A percentile compares a stretch with the other conserved stretches of the same genome.
phyloP scores from a whole-genome alignment of 768 basidiomycete genomes.

The Leccinum subtestaceum region DNA sequence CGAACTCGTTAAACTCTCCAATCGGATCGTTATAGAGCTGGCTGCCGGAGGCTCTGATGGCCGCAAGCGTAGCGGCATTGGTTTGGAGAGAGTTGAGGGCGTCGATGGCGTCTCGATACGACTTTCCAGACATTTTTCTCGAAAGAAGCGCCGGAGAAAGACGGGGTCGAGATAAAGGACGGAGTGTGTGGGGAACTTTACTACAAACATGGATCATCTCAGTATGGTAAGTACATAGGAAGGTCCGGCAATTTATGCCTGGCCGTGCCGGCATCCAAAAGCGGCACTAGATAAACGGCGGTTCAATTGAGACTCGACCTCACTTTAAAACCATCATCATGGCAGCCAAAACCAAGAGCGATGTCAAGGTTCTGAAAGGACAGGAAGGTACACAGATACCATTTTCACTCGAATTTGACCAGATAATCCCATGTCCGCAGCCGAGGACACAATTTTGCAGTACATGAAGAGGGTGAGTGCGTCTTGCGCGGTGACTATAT shows the following conservation, averaged over 20 bases:
- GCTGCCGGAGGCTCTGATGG: constrained; percentile 69
- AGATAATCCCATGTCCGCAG: constrained; percentile 32
- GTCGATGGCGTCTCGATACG: constrained; percentile 73
- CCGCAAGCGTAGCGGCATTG: constrained; percentile 91
- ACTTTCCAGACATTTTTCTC: constrained; percentile 49
- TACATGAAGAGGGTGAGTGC: constrained; percentile 68
- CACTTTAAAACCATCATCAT: constrained; percentile 21
- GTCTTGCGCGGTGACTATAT: constrained; percentile 5
- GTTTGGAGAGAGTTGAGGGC: constrained; percentile 80
- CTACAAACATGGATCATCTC: constrained; percentile 7
- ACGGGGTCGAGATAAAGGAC: constrained; percentile 6
- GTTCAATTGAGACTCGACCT: not conserved
- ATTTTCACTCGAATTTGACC: not conserved
- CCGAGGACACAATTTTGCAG: constrained; percentile 72
- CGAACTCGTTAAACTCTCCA: constrained; percentile 88
- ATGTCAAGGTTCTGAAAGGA: constrained; percentile 67
- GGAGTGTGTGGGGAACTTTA: constrained; percentile 1
- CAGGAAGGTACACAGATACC: constrained; percentile 52
- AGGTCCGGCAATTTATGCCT: not conserved
- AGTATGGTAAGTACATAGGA: not conserved
- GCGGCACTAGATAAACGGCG: not conserved
- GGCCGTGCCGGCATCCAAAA: not conserved
- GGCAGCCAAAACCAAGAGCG: constrained; percentile 52
- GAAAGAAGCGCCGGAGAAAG: constrained; percentile 7
- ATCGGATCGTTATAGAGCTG: constrained; percentile 58